Evolutionary conservation across 306 rosid species (phyloP).

Genomic region (Hippophae tibetana): DNA sequence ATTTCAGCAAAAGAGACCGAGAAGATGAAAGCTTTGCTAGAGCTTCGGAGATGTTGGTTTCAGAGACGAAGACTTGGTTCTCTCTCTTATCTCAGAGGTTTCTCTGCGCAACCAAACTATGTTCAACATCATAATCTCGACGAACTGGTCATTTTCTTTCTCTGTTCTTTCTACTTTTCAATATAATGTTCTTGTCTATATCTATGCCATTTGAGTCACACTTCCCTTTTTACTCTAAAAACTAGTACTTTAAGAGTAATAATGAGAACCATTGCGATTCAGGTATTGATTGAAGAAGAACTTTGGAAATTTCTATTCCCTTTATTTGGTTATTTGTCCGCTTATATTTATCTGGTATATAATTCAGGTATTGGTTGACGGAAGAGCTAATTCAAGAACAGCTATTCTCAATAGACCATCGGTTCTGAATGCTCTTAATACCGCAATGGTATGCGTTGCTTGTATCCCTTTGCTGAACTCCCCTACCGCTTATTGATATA

Average conservation of each 20-base stretch:
- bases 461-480: neutral
- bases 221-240: too few species aligned
- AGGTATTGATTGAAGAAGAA: too few species aligned
- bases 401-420: constrained; percentile 74
- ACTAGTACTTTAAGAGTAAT: too few species aligned
- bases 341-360: neutral
- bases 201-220: too few species aligned
- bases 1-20: constrained; percentile 38
- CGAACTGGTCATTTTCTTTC: constrained; percentile 39
- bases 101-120: constrained; percentile 52
- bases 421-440: constrained; percentile 55
- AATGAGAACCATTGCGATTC: too few species aligned
- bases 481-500: neutral
- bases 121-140: constrained; percentile 34
- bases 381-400: constrained; percentile 71
- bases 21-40: constrained; percentile 45
- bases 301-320: neutral
- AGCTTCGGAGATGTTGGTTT: constrained; percentile 24
- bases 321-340: neutral
- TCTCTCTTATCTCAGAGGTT: constrained; percentile 30
- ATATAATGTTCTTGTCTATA: neutral
- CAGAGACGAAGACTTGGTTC: constrained; percentile 28
- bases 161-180: neutral
- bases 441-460: constrained; percentile 39
- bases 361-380: constrained; percentile 70